Evolutionary conservation across 345 rosid genomes (phyloP), one percentile per base, ranked within the genome.

Genomic region (Brassica nigra): DNA sequence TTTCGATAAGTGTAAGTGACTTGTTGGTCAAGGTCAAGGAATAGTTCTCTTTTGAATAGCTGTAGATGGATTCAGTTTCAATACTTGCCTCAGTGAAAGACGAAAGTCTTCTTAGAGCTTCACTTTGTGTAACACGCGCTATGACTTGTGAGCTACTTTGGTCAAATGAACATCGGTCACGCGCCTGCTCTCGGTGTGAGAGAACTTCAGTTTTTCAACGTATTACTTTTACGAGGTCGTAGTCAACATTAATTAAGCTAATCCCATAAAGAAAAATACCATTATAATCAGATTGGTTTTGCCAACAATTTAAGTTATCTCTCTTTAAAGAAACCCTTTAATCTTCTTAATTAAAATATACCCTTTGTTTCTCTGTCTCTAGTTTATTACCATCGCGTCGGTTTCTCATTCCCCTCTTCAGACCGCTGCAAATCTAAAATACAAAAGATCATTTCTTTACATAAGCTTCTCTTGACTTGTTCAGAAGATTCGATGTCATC

Each of bases 241-340:
- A 39, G 28, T 58, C 31, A 77, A 23, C 63, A 61, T 59, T 61
- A 62, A 34, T 31, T 62, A 62, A 62, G 20, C 64, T 62, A 70
- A 47, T 14, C 67, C 6, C 15, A 68, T 59, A 4, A 37, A 29
- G 62, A 42, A 1, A 44, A 4, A 44, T 11, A 47, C 12, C 16
- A 78, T 33, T 29, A 36, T 36, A 37, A 39, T 39, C 30, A 52
- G 71, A 62, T 29, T 66, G 75, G 58, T 63, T 42, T 83, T 77
- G 84, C 81, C 79, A 31, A 55, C 81, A 76, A 20, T 63, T 68
- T 57, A 83, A 66, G 54, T 8, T 66, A 34, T 76, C 66, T 64
- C 20, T 71, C 63, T 0, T 70, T 72, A 71, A 10, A 10, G 29
- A 72, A 62, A 16, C 68, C 62, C 31, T 78, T 34, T 6, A 61